These are phyloP conservation scores for Dendrobium huoshanense DNA, from an alignment of 106 monocot genomes.

Conservation along the genomic window DNA sequence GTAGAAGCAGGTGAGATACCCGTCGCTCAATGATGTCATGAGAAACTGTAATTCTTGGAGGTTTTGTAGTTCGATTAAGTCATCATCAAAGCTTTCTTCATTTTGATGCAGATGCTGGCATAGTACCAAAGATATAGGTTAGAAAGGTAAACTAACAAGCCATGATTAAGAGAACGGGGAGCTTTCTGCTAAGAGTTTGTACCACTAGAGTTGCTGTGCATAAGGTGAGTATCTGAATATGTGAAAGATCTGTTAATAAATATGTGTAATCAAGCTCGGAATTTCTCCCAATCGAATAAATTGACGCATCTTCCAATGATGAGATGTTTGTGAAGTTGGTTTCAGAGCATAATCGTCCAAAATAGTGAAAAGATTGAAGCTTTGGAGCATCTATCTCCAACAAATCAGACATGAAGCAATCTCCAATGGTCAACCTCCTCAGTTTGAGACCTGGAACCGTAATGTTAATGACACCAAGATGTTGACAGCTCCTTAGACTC, in stretches of 20 bases:
- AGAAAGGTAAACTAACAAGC: neutral
- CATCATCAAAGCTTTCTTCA: neutral
- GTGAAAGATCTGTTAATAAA: slow-evolving; percentile 22
- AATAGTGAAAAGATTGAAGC: slow-evolving; percentile 15
- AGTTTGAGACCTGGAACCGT: neutral
- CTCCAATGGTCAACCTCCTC: slow-evolving; percentile 12
- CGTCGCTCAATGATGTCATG: slow-evolving; percentile 7
- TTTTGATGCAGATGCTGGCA: slow-evolving; percentile 8
- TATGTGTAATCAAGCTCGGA: slow-evolving; percentile 16
- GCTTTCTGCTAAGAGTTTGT: neutral
- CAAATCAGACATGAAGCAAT: slow-evolving; percentile 1
- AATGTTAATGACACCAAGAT: slow-evolving; percentile 3
- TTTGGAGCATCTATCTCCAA: slow-evolving; percentile 17
- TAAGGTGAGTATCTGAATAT: slow-evolving; percentile 40
- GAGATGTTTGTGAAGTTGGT: slow-evolving; percentile 18
- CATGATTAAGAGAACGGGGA: neutral
- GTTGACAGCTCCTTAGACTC: slow-evolving; percentile 6
- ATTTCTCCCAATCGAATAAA: slow-evolving; percentile 11
- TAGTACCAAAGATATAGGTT: neutral
- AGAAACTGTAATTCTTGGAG: slow-evolving; percentile 44
- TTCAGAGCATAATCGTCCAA: neutral
- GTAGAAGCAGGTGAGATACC: slow-evolving; percentile 21
- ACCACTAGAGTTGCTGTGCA: slow-evolving; percentile 23
- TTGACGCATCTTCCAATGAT: slow-evolving; percentile 27
- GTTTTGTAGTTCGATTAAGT: slow-evolving; percentile 20